phyloP scores from a whole-genome alignment of 768 basidiomycete species.

The Lyophyllum atratum region DNA sequence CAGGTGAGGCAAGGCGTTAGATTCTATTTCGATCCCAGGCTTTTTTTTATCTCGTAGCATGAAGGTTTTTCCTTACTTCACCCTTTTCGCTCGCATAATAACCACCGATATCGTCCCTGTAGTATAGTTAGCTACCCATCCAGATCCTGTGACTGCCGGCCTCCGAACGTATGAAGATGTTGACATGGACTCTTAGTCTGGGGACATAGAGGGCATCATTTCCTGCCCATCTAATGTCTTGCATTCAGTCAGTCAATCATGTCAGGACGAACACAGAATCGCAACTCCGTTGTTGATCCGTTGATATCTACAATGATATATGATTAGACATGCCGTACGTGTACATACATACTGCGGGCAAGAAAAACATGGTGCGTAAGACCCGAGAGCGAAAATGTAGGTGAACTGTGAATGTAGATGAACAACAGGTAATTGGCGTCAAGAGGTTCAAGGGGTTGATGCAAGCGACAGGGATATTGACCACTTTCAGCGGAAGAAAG shows the following conservation, averaged over 20 bases:
- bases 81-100: not conserved
- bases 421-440: not conserved
- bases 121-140: not conserved
- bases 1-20: not conserved
- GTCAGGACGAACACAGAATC: not conserved
- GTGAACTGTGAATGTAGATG: not conserved
- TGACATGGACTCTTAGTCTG: not conserved
- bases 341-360: not conserved
- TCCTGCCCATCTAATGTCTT: not conserved
- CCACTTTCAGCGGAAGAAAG: not conserved
- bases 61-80: not conserved
- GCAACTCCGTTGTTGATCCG: conserved; percentile 11
- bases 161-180: not conserved
- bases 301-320: not conserved
- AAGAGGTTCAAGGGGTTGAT: not conserved
- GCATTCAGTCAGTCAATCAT: not conserved
- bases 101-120: not conserved
- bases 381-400: not conserved
- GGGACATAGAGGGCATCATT: not conserved
- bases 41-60: not conserved
- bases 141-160: not conserved
- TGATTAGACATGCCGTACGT: not conserved
- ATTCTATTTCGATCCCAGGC: not conserved
- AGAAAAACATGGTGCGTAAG: not conserved
- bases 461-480: not conserved